Evolutionary conservation across 2,329 filamentous ascomycete species (phyloP).

Genomic region (Cladosporium austrohemisphaericum): DNA sequence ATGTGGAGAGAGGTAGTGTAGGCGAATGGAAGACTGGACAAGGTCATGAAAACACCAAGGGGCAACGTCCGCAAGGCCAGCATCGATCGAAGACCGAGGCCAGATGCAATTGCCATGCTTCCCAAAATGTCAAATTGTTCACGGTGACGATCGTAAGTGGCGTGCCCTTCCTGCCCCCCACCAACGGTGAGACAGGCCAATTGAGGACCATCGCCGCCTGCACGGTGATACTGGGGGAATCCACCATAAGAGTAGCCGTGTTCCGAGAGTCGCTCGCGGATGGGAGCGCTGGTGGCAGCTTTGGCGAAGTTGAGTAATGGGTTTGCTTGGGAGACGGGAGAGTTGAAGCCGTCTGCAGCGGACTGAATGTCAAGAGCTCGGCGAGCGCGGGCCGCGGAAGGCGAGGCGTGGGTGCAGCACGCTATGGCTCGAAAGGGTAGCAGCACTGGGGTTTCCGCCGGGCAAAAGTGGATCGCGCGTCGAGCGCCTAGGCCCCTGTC

Average conservation of each 20-base stretch:
- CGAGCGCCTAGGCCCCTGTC: too few species aligned
- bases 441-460: too few species aligned
- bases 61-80: background rate
- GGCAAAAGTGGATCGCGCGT: too few species aligned
- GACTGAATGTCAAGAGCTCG: too few species aligned
- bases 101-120: background rate
- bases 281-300: too few species aligned
- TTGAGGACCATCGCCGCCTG: background rate
- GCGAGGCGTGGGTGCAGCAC: too few species aligned
- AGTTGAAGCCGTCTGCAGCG: too few species aligned
- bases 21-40: background rate
- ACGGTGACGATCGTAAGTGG: background rate
- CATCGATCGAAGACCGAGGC: constrained; percentile 12
- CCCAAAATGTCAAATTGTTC: background rate
- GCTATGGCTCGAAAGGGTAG: too few species aligned
- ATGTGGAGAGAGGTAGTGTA: background rate
- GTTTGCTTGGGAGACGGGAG: background rate
- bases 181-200: background rate
- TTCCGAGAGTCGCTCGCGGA: too few species aligned
- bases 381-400: too few species aligned
- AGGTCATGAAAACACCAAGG: background rate
- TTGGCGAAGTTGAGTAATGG: constrained; percentile 5
- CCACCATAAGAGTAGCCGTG: background rate
- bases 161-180: background rate
- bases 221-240: constrained; percentile 7